phyloP scores from a whole-genome alignment of 768 basidiomycete species.

The Mycena vulgaris region DNA sequence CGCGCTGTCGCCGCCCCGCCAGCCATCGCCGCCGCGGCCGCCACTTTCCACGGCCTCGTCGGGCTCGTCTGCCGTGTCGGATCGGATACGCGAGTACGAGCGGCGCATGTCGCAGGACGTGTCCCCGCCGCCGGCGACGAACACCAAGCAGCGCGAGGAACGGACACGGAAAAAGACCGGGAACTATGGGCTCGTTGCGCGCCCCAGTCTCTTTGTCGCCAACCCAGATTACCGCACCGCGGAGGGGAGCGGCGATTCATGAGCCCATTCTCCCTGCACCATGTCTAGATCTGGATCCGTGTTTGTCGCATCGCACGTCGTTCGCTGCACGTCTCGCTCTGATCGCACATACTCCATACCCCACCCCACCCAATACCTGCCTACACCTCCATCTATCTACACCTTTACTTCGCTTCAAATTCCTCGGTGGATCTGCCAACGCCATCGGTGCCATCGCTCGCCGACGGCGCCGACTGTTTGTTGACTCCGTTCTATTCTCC shows the following conservation, averaged over 20 bases:
- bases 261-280: background rate
- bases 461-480: constrained; percentile 26
- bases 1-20: constrained; percentile 21
- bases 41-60: constrained; percentile 33
- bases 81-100: constrained; percentile 72
- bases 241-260: constrained; percentile 28
- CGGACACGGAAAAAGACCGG: constrained; percentile 57
- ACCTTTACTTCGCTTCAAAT: too few species aligned
- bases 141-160: constrained; percentile 61
- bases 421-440: constrained; percentile 19
- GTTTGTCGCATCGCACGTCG: constrained; percentile 18
- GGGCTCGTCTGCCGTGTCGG: constrained; percentile 56
- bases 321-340: too few species aligned
- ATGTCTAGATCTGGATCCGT: background rate
- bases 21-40: constrained; percentile 17
- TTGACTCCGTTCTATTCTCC: background rate
- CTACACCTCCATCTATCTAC: too few species aligned
- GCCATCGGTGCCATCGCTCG: constrained; percentile 29
- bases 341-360: constrained; percentile 6
- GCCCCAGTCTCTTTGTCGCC: constrained; percentile 77
- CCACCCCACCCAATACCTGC: background rate
- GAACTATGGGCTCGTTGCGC: constrained; percentile 77
- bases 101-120: constrained; percentile 67
- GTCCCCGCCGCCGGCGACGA: constrained; percentile 49
- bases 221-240: constrained; percentile 70